phyloP scores from a whole-genome alignment of 768 basidiomycete species.

The Tephrocybe sp. region DNA sequence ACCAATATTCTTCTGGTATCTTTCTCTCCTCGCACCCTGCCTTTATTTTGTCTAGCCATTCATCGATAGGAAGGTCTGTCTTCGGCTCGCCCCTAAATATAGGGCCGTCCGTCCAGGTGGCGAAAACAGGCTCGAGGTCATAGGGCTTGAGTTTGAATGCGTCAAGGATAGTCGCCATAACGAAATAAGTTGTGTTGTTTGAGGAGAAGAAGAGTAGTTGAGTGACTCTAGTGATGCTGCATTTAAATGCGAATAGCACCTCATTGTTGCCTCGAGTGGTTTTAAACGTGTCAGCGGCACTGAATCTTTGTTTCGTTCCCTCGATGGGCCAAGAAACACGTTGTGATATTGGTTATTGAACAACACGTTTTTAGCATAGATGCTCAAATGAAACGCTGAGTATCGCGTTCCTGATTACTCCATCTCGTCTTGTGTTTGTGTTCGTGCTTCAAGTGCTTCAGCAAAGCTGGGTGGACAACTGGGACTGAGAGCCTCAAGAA shows the following conservation, averaged over 20 bases:
- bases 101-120: conserved; percentile 65
- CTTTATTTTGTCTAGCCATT: conserved; percentile 73
- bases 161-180: conserved; percentile 47
- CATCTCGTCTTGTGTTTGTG: no score
- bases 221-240: background rate
- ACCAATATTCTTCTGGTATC: conserved; percentile 79
- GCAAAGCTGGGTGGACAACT: no score
- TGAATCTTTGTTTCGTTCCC: background rate
- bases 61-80: conserved; percentile 67
- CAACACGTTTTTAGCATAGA: conserved; percentile 15
- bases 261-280: conserved; percentile 20
- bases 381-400: background rate
- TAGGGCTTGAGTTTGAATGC: conserved; percentile 81
- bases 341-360: conserved; percentile 2
- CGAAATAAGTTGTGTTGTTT: background rate
- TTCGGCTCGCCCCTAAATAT: conserved; percentile 64
- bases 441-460: no score
- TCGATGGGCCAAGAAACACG: conserved; percentile 12
- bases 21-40: conserved; percentile 67
- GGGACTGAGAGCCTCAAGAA: no score
- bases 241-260: conserved; percentile 19
- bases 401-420: no score
- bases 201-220: background rate
- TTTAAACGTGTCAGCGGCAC: no score
- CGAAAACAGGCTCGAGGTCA: conserved; percentile 66